Evolutionary conservation across 1,284 basidiomycete genomes (phyloP), one percentile per base, ranked within the genome.

Genomic region (Bondarzewia mesenterica): DNA sequence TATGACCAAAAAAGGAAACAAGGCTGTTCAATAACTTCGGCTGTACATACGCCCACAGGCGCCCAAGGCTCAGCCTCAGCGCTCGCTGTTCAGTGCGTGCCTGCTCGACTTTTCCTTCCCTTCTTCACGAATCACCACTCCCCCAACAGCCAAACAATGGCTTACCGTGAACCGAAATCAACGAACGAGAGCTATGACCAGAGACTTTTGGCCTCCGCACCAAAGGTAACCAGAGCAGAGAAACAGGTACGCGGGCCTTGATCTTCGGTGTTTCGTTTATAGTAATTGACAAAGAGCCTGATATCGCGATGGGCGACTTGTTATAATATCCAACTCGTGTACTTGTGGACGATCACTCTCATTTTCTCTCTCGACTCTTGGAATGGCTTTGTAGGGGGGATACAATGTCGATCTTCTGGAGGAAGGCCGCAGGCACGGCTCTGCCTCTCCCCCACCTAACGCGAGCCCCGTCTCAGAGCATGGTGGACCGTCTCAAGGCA

Each of bases 391-490:
- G 3, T 26, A 79, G 77, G 70, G 73, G 66, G 76, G 76, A 4
- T 80, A 80, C 60, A 70, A 70, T 48, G 64, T 75, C 50, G 69
- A 73, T 52, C 61, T 80, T 20, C 65, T 79, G 46, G 66, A 69
- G 12, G 42, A 52, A 46, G 45, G 55, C 32, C 53, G 41, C 44
- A 50, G 39, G 50, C 51, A 44, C 23, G 54, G 50, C 20, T 48
- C 50, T 20, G 40, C 51, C 12, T 35, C 60, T 37, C 39, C 63
- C 40, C 51, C 50, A 32, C 54, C 35, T 48, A 51, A 15, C 20
- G 23, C 12, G 10, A 37, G 41, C 3, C 57, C 57, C 36, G 29
- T 50, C 18, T 58, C 54, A 39, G 50, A 36, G 26, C 50, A 23
- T 50, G 51, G 32, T 51, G 48, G 38, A 46, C 38, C 26, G 18